phyloP scores from a whole-genome alignment of 2,329 filamentous ascomycete species.

The Hypoxylon sp. region DNA sequence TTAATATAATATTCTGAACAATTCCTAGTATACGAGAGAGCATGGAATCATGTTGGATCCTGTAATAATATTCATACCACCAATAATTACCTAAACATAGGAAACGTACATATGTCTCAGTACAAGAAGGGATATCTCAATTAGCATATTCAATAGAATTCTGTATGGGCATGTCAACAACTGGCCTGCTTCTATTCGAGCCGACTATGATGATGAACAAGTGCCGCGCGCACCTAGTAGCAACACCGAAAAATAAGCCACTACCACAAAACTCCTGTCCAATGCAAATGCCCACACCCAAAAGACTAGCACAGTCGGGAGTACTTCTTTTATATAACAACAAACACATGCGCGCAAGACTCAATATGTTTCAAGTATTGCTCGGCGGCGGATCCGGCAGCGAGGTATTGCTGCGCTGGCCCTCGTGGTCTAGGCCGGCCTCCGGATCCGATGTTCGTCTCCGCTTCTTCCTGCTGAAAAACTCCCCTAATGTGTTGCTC shows the following conservation, averaged over 20 bases:
- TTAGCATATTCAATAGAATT: constrained; percentile 37
- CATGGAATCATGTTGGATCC: no score
- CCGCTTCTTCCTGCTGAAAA: constrained; percentile 51
- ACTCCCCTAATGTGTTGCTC: constrained; percentile 54
- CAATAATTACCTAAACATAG: no score
- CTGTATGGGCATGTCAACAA: constrained; percentile 26
- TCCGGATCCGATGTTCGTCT: constrained; percentile 48
- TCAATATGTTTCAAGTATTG: constrained; percentile 7
- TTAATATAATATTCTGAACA: no score
- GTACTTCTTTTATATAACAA: constrained; percentile 16
- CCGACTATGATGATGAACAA: constrained; percentile 36
- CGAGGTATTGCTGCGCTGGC: constrained; percentile 25
- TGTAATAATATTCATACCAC: no score
- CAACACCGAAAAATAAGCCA: constrained; percentile 22
- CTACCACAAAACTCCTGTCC: constrained; percentile 51
- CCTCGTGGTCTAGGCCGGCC: constrained; percentile 35
- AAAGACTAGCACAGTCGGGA: constrained; percentile 12
- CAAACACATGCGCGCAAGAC: constrained; percentile 2
- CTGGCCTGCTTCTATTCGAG: constrained; percentile 14
- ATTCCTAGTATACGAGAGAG: no score
- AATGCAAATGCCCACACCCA: constrained; percentile 44
- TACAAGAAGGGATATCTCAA: constrained; percentile 38
- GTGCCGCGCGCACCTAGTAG: constrained; percentile 25
- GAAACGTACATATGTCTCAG: neutral
- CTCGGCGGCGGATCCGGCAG: constrained; percentile 19